phyloP scores from a whole-genome alignment of 768 basidiomycete species.

The Rhizopogon rudus region DNA sequence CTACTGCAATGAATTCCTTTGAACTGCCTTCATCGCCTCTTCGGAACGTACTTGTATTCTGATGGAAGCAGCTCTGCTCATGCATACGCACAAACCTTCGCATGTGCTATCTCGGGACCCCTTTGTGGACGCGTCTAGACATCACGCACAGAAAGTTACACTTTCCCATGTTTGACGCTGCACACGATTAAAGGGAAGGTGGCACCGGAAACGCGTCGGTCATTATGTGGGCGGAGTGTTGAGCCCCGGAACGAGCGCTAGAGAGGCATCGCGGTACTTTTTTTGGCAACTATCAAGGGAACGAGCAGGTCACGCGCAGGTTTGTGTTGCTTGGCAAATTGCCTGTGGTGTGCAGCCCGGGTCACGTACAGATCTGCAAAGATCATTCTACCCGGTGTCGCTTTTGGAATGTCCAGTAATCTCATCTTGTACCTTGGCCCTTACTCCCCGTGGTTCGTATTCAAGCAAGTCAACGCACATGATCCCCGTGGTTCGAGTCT shows the following conservation, averaged over 20 bases:
- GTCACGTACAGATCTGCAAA: slow-evolving; percentile 29
- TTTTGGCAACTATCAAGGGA: slow-evolving; percentile 16
- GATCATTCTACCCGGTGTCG: slow-evolving; percentile 26
- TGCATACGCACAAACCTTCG: slow-evolving; percentile 39
- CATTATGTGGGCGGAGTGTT: slow-evolving; percentile 16
- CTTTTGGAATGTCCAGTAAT: slow-evolving; percentile 13
- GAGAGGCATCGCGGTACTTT: slow-evolving; percentile 48
- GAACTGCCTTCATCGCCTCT: slow-evolving; percentile 38
- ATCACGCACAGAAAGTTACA: slow-evolving; percentile 21
- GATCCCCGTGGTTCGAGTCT: slow-evolving; percentile 37
- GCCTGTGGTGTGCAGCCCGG: slow-evolving; percentile 13
- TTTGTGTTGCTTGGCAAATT: slow-evolving; percentile 6
- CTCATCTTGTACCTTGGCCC: slow-evolving; percentile 3
- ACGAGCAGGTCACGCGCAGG: slow-evolving; percentile 41
- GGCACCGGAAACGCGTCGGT: slow-evolving; percentile 45
- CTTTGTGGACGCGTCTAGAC: slow-evolving; percentile 18
- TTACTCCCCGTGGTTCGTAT: slow-evolving; percentile 18
- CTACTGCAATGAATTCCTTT: slow-evolving; percentile 36
- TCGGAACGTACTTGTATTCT: slow-evolving; percentile 42
- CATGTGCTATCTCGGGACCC: slow-evolving; percentile 52
- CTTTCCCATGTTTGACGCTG: slow-evolving; percentile 20
- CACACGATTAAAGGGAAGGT: slow-evolving; percentile 35
- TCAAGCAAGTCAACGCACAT: slow-evolving; percentile 34
- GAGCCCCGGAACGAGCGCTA: slow-evolving; percentile 20
- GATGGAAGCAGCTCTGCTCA: slow-evolving; percentile 10